A percentile compares a stretch with the other conserved stretches of the same genome.
phyloP scores from a whole-genome alignment of 768 basidiomycete species.

The Gautieria morchelliformis region DNA sequence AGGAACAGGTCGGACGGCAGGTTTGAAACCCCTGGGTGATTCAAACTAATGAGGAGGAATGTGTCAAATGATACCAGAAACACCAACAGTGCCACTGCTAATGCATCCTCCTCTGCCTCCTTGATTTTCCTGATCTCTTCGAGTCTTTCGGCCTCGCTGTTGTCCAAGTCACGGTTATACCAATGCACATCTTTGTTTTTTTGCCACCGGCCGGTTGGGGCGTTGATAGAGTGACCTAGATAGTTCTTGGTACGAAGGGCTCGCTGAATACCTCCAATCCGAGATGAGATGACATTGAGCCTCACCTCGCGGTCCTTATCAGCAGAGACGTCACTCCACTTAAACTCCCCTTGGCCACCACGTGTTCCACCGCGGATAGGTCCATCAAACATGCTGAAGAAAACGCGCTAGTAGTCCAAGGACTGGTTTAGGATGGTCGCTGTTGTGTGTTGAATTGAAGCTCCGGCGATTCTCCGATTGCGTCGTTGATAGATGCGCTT shows the following conservation, averaged over 20 bases:
- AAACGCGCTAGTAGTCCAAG: neutral
- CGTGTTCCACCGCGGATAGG: slow-evolving; percentile 83
- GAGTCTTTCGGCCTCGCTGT: slow-evolving; percentile 34
- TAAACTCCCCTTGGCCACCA: slow-evolving; percentile 87
- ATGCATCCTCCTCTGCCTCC: slow-evolving; percentile 81
- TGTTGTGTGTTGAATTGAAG: neutral
- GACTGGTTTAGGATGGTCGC: neutral
- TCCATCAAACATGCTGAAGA: slow-evolving; percentile 51
- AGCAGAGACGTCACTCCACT: slow-evolving; percentile 82
- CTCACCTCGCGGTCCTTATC: slow-evolving; percentile 88
- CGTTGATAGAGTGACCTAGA: slow-evolving; percentile 89
- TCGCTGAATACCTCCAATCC: neutral
- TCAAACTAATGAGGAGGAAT: neutral
- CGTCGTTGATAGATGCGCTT: too few relatives aligned
- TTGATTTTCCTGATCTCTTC: slow-evolving; percentile 81
- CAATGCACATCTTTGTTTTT: slow-evolving; percentile 96
- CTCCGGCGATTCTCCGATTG: neutral
- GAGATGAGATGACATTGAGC: neutral
- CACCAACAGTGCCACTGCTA: slow-evolving; percentile 68
- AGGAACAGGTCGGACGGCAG: slow-evolving; percentile 33
- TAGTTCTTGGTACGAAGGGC: slow-evolving; percentile 54
- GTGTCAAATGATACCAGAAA: neutral
- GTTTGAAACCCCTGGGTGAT: slow-evolving; percentile 62
- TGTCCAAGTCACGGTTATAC: slow-evolving; percentile 63
- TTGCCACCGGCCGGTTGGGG: slow-evolving; percentile 94